Conservation (phyloP, 2,329 filamentous ascomycete genomes). For the Trichoderma sp. region DNA sequence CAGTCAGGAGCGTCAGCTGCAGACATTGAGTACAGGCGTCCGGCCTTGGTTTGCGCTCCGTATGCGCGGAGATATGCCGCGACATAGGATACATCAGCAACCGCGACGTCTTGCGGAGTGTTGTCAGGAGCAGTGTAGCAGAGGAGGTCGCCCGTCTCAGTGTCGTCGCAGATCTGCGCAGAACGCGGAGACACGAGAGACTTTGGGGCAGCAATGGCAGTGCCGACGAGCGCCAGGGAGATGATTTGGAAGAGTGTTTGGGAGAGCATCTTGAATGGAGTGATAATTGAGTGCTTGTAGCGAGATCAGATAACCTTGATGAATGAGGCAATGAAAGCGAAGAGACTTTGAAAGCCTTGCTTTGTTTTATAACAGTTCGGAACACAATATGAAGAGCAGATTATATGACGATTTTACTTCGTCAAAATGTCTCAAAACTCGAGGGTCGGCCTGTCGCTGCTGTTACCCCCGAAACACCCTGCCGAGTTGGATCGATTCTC, state of each 20-base stretch:
- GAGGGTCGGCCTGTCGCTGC: not conserved
- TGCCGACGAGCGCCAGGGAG: not conserved
- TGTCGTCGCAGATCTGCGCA: not conserved
- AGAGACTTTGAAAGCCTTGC: not conserved
- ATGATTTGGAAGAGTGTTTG: not conserved
- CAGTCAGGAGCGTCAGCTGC: not conserved
- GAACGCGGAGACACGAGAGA: not conserved
- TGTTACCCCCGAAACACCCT: not conserved
- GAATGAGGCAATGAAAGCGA: not conserved
- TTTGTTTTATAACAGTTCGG: not conserved
- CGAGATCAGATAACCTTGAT: not conserved
- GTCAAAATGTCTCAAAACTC: not conserved
- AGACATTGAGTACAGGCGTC: not conserved
- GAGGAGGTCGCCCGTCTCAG: not conserved
- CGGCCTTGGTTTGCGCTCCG: not conserved
- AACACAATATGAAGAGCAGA: not conserved
- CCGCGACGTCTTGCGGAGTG: not conserved
- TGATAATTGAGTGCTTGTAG: not conserved
- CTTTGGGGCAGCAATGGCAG: not conserved
- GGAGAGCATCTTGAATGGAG: not conserved
- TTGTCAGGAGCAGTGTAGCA: not conserved
- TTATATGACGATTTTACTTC: not conserved
- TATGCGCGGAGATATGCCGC: not conserved
- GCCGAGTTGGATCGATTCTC: not conserved
- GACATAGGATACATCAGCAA: not conserved